These are phyloP conservation scores for Eucalyptus polyanthemos DNA, from an alignment of 345 rosid genomes.

Conservation along the genomic window DNA sequence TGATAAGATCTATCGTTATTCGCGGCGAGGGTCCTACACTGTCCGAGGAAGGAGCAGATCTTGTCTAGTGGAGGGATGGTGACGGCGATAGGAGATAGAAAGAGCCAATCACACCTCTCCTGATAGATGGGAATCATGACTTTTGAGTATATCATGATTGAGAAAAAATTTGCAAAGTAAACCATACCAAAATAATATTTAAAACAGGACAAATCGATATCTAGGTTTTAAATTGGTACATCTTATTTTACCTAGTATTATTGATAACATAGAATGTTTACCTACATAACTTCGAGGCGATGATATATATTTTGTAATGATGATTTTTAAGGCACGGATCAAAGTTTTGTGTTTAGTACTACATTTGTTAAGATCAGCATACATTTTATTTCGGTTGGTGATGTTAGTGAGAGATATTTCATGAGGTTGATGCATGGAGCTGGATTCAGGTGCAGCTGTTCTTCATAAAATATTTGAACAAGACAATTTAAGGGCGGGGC, in stretches of 20 bases:
- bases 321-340: accelerated
- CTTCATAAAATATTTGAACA: not conserved
- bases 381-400: not conserved
- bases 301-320: not conserved
- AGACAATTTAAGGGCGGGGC: not conserved
- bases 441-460: not conserved
- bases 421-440: not conserved
- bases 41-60: not conserved
- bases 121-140: not conserved
- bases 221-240: not conserved
- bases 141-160: not conserved
- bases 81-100: not conserved
- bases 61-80: not conserved
- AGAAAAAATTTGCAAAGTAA: not conserved
- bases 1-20: not conserved
- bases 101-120: not conserved
- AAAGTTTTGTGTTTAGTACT: not conserved
- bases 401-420: not conserved
- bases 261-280: not conserved
- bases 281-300: not conserved
- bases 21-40: not conserved
- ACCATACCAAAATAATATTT: not conserved
- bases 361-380: not conserved
- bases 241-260: not conserved
- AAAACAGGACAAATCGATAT: not conserved